Percentiles rank a stretch among this genome's conserved stretches.
These are phyloP conservation scores for Dactylella cylindrospora DNA, from an alignment of 2,329 filamentous ascomycete species.

Conservation along the genomic window DNA sequence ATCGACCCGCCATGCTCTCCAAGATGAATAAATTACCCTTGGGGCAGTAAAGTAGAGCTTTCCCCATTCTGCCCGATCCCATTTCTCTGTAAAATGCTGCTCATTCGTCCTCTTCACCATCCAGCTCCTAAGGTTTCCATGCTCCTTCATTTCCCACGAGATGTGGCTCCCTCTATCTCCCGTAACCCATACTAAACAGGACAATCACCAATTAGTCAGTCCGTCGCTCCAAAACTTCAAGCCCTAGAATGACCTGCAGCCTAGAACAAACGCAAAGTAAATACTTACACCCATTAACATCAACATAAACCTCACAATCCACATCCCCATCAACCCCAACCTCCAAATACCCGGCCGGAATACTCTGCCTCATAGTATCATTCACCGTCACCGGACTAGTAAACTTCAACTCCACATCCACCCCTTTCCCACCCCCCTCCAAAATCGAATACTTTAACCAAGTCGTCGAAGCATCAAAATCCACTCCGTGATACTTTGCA, in stretches of 20 bases:
- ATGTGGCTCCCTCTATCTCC: conserved; percentile 70
- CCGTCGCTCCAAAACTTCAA: conserved; percentile 54
- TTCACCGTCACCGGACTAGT: conserved; percentile 78
- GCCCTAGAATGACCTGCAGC: background rate
- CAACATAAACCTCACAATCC: conserved; percentile 66
- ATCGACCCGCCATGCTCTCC: no score
- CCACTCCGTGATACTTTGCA: conserved; percentile 55
- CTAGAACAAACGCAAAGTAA: background rate
- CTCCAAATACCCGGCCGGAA: conserved; percentile 78
- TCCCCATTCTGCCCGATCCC: conserved; percentile 81
- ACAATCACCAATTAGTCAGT: conserved; percentile 40
- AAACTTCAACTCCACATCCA: conserved; percentile 58
- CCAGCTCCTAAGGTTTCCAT: conserved; percentile 65
- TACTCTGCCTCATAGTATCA: conserved; percentile 74
- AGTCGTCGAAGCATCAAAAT: conserved; percentile 58
- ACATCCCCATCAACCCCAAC: conserved; percentile 68
- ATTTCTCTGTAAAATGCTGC: conserved; percentile 71
- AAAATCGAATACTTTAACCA: conserved; percentile 56
- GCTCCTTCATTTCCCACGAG: conserved; percentile 64
- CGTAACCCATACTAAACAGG: conserved; percentile 69
- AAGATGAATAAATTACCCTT: conserved; percentile 54
- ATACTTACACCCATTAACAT: conserved; percentile 61
- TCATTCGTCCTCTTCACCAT: conserved; percentile 63
- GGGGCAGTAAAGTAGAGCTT: conserved; percentile 75
- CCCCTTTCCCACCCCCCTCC: conserved; percentile 35